Evolutionary conservation across 257 asterid genomes (phyloP).

Genomic region (Solanum verrucosum): DNA sequence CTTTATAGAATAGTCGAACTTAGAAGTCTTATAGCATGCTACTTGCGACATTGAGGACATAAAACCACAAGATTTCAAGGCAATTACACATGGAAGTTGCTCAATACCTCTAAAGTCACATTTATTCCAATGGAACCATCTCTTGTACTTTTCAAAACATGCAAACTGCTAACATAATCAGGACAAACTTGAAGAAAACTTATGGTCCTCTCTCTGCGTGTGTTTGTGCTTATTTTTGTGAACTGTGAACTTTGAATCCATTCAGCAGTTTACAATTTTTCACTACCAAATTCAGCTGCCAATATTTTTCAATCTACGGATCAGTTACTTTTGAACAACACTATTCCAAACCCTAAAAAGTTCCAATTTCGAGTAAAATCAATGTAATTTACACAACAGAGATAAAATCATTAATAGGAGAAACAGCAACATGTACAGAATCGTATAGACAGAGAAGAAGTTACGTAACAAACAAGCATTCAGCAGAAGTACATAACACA

Average conservation of each 20-base stretch:
- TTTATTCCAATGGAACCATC: not conserved
- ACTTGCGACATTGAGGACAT: not conserved
- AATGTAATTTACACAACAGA: not conserved
- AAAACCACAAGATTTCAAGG: not conserved
- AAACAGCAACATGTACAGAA: not conserved
- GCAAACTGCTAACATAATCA: not conserved
- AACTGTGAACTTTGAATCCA: not conserved
- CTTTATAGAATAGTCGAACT: not conserved
- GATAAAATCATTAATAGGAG: not conserved
- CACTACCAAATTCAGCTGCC: not conserved
- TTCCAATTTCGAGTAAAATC: not conserved
- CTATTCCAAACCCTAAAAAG: not conserved
- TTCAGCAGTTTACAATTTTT: not conserved
- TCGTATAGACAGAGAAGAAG: not conserved
- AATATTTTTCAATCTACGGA: not conserved
- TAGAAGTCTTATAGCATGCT: not conserved
- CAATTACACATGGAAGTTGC: not conserved
- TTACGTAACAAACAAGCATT: not conserved
- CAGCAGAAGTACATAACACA: not conserved
- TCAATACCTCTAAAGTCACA: not conserved
- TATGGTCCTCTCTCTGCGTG: not conserved
- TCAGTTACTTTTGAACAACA: not conserved
- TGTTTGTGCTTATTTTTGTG: not conserved
- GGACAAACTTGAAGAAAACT: not conserved
- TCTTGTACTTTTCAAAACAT: not conserved